Base-by-base conservation (phyloP, 2,329 filamentous ascomycete species). In the Alternaria alternata region DNA sequence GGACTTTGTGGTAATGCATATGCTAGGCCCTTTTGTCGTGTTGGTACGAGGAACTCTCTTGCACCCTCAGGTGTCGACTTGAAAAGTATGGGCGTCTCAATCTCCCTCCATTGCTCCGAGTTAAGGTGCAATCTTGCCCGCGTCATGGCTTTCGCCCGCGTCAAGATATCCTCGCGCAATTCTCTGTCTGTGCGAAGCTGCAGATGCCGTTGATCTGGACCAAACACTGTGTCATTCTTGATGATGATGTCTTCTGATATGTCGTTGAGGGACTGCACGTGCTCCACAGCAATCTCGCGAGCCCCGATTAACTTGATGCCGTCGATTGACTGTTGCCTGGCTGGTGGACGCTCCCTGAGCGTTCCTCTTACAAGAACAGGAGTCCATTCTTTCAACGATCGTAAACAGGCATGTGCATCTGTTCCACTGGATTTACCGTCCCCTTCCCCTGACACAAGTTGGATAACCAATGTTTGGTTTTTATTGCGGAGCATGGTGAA, bases 1-100 rank as follows among this genome's bases (percentile, higher is more conserved):
- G 95, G 95, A 66, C 94, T 98, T 77, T 99, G 96, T 0, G 94
- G 94, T 20, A 99, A 82, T 8, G 95, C 95, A 78, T 98, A 99
- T 4, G 92, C 93, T 61, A 89, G 82, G 0, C 92, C 93, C 1
- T 84, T 85, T 36, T 85, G 86, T 28, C 95, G 85, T 1, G 94
- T 96, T 0, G 95, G 95, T 5, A 99, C 94, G 6, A 99, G 79
- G 64, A 99, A 99, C 76, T 99, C 95, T 49, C 94, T 86, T 1
- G 95, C 96, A 0, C 95, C 95, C 80, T 99, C 95, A 0, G 95
- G 93, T 0, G 95, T 99, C 0, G 95, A 97, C 78, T 98, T 99
- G 86, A 99, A 99, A 0, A 99, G 85, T 4, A 97, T 82, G 0
- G 95, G 95, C 0, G 95, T 99, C 76, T 99, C 95, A 32, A 98